These are phyloP conservation scores for Datura wrightii DNA, from an alignment of 257 asterid species.

Conservation along the genomic window DNA sequence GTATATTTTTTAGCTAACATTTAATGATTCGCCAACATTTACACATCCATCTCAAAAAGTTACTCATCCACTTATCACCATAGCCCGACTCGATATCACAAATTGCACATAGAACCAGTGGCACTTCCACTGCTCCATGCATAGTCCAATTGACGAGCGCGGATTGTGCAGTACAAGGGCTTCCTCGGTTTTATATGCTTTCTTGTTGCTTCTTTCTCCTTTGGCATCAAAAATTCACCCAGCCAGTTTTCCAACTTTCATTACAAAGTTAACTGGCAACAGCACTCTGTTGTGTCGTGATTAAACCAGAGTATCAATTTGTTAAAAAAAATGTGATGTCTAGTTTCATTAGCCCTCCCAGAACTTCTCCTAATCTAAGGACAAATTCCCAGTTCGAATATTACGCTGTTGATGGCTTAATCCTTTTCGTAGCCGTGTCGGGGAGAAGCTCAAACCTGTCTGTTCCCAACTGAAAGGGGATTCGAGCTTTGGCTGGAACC, in stretches of 20 bases:
- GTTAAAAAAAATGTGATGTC: not conserved
- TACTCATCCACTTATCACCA: not conserved
- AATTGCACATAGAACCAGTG: not conserved
- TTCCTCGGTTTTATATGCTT: not conserved
- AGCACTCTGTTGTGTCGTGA: not conserved
- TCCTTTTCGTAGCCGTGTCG: slow-evolving; percentile 65
- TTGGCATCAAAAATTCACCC: not conserved
- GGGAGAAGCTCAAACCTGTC: slow-evolving; percentile 49
- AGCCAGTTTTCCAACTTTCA: not conserved
- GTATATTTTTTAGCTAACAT: not conserved
- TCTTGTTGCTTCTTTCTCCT: slow-evolving; percentile 5
- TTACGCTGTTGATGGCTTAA: slow-evolving; percentile 73
- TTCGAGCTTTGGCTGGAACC: slow-evolving; percentile 85
- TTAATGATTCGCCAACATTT: not conserved
- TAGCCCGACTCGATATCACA: not conserved
- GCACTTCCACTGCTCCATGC: not conserved
- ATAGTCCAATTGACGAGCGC: not conserved
- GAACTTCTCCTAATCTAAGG: slow-evolving; percentile 52
- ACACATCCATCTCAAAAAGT: slow-evolving; percentile 10
- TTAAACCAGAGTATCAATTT: not conserved
- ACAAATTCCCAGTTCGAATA: slow-evolving; percentile 75
- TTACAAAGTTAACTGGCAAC: not conserved
- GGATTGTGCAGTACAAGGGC: not conserved
- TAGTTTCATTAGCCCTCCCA: not conserved
- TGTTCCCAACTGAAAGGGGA: slow-evolving; percentile 56